Conservation (phyloP, 257 asterid species). For the Solanum arcanum region DNA sequence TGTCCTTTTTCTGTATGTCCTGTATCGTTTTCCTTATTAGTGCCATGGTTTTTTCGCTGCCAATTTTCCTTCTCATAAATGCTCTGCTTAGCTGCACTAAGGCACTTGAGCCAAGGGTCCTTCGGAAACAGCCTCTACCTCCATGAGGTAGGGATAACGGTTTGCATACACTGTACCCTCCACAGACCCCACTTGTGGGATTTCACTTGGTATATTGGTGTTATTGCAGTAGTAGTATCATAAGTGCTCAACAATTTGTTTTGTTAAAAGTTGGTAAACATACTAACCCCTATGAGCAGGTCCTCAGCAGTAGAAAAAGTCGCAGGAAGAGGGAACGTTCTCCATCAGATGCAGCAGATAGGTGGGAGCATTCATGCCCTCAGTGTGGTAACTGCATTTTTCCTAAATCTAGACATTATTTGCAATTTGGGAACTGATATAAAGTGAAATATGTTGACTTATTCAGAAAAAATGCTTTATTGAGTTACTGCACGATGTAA, state of each 20-base stretch:
- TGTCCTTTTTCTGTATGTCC: not conserved
- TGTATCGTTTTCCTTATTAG: not conserved
- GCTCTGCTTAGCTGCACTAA: not conserved
- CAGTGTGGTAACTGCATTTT: constrained; percentile 69
- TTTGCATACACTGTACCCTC: not conserved
- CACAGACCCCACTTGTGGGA: not conserved
- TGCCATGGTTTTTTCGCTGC: not conserved
- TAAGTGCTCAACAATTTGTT: not conserved
- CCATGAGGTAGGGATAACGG: not conserved
- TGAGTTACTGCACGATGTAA: not conserved
- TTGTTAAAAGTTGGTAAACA: not conserved
- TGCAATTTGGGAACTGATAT: not conserved
- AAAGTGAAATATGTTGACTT: not conserved
- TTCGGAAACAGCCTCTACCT: not conserved
- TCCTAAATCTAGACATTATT: not conserved
- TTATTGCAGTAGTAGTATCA: not conserved
- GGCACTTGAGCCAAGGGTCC: not conserved
- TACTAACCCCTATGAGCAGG: constrained; percentile 30
- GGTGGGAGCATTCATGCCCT: constrained; percentile 48
- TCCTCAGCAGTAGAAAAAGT: constrained; percentile 38
- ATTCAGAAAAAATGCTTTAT: not conserved
- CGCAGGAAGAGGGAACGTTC: constrained; percentile 53
- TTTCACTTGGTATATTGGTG: not conserved
- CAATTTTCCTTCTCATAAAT: not conserved
- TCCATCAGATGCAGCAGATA: constrained; percentile 34